Evolutionary conservation across 2,329 filamentous ascomycete genomes (phyloP).

Genomic region (Stagonosporopsis cucurbitacearum): DNA sequence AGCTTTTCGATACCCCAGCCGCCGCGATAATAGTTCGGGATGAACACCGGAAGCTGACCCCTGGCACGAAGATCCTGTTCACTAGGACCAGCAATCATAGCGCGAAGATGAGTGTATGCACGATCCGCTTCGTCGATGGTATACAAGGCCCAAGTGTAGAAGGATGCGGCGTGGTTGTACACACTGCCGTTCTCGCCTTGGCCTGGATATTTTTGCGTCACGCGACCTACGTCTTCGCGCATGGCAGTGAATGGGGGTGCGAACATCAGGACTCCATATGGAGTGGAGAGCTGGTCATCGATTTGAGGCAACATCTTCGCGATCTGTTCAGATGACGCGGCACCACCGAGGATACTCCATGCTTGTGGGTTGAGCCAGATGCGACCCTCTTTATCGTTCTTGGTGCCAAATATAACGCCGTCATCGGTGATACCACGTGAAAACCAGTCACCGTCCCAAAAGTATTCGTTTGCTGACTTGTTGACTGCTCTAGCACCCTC

Average conservation of each 20-base stretch:
- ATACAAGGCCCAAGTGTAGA: conserved; percentile 63
- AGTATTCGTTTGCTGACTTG: conserved; percentile 57
- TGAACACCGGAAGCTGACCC: conserved; percentile 64
- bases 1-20: conserved; percentile 36
- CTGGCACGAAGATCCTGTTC: conserved; percentile 60
- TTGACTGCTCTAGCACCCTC: conserved; percentile 57
- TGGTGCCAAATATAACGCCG: conserved; percentile 59
- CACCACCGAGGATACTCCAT: conserved; percentile 63
- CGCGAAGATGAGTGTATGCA: conserved; percentile 59
- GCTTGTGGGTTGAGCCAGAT: conserved; percentile 67
- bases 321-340: conserved; percentile 54
- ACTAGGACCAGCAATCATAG: conserved; percentile 62
- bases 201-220: conserved; percentile 65
- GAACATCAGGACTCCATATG: conserved; percentile 64
- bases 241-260: conserved; percentile 61
- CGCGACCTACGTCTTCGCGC: conserved; percentile 65
- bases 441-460: conserved; percentile 66
- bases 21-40: conserved; percentile 63
- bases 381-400: conserved; percentile 59
- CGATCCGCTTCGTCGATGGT: conserved; percentile 58
- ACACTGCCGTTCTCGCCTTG: conserved; percentile 65
- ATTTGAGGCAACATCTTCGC: conserved; percentile 57
- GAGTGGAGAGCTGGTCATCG: conserved; percentile 60
- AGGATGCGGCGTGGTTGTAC: conserved; percentile 64
- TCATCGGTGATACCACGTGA: conserved; percentile 65